These are phyloP conservation scores for Starmera pachycereana DNA, from an alignment of 805 yeast genomes.

Conservation along the genomic window DNA sequence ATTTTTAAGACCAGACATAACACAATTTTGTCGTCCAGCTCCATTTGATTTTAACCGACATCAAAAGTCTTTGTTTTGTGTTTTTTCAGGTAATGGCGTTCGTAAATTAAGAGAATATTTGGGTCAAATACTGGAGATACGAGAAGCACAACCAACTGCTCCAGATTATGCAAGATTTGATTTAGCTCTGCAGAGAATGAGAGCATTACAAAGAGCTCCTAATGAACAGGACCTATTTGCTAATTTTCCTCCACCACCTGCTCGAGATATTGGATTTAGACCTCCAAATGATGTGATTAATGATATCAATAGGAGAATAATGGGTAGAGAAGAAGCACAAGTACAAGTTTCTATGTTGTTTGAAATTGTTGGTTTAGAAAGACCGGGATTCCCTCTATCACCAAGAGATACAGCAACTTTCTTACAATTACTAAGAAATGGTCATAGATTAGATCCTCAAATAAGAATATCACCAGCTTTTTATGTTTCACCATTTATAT, in stretches of 20 bases:
- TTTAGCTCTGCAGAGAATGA: no score
- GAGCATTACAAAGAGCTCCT: background rate
- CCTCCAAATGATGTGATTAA: background rate
- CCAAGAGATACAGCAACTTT: no score
- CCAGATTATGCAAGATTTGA: background rate
- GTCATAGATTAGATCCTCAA: no score
- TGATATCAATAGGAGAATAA: no score
- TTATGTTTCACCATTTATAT: no score
- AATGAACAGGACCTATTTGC: background rate
- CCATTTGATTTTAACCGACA: conserved; percentile 86
- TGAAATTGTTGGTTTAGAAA: no score
- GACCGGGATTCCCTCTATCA: no score
- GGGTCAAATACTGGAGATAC: conserved; percentile 21
- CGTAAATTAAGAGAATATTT: conserved; percentile 62
- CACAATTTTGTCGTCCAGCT: conserved; percentile 81
- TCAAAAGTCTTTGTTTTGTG: conserved; percentile 83
- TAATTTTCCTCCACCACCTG: background rate
- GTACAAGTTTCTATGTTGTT: no score
- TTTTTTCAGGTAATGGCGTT: conserved; percentile 87
- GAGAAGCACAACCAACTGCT: background rate
- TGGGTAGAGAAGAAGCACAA: no score
- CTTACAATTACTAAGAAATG: no score
- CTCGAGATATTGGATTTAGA: background rate
- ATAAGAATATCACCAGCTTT: no score
- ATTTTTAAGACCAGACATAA: conserved; percentile 64